Base-by-base conservation (phyloP, 176 grass and related monocot genomes). In the Oryza glumipatula region DNA sequence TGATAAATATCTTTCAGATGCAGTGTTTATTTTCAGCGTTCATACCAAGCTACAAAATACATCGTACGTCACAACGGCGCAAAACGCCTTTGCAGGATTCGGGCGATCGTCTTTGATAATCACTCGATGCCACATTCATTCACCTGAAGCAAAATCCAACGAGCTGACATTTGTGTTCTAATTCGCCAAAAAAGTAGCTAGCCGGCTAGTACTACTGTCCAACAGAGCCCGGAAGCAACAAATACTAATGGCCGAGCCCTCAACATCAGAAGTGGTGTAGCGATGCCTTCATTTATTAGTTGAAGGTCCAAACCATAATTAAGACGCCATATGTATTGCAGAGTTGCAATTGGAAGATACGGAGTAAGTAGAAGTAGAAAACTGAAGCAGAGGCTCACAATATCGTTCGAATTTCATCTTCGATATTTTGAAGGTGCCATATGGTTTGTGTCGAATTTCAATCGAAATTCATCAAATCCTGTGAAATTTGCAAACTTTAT, bases 171-270 rank as follows among this genome's bases (percentile, higher is more conserved):
- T 71, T 76, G n/a, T 77, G 24, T 75, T 76, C 33, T n/a, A 1
- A 72, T 64, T 12, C 12, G 24, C 19, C 51, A 41, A 72, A 86
- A 77, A 39, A 36, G n/a, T 63, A 63, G 9, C 58, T n/a, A 6
- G 4, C 64, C 26, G 67, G 10, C 16, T 22, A 8, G 46, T 13
- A 7, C 15, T 41, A 11, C 21, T 68, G 66, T 76, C 43, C 21
- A 67, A 35, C 61, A 47, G 47, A 83, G 41, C 71, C 70, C 30
- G 38, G 13, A 79, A 64, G 67, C 13, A 85, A 63, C 4, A 51
- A 14, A 63, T 63, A 58, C 54, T 63, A 23, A 66, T 38, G 9
- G 61, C 15, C 8, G 14, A 73, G 60, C 75, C 14, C 26, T 36
- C 44, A 33, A 67, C 75, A 70, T 17, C 5, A 41, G 32, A 12